Evolutionary conservation across 805 yeast species (phyloP), one percentile per base, ranked within the genome.

Genomic region (Teunomyces barrocoloradensis): DNA sequence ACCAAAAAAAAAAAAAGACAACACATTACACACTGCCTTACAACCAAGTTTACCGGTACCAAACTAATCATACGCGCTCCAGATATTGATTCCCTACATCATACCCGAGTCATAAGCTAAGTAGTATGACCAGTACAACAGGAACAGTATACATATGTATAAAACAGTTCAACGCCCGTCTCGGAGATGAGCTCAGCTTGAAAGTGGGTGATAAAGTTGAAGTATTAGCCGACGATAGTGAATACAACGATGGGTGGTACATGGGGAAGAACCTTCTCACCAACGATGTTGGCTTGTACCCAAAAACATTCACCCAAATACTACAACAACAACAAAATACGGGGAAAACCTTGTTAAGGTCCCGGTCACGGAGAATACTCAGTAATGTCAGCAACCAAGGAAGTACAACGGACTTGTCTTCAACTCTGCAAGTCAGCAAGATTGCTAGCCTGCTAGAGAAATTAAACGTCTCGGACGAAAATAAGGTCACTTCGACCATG

Each of bases 221-320:
- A 63, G 89, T 94, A 6, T 80, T 94, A 18, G 89, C 96, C 38
- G 97, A 90, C 66, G 99, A 94, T 67, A 80, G 85, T 52, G 97
- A 89, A 60, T 94, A 87, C 65, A 87, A 88, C 57, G 98, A 94
- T 66, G 97, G 98, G 13, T 94, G 99, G 99, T 94, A 85, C 61
- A 86, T 88, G 76, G 96, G 97, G 3, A 83, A 81, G 50, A 91
- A 91, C 56, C 61, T 89, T 43, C 60, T 79, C 43, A 83, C 92
- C 0, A 79, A 81, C 45, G 78, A 80, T 45, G 92, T 89, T 10
- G 99, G 99, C 0, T 71, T 92, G 36, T 94, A 90, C 60, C 99
- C 99, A 11, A 87, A 87, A 54, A 82, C 89, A 3, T 92, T 92
- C 65, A 91, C 97, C 1, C 84, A 84, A 55, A 61, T 78, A 7